A percentile compares a stretch with the other conserved stretches of the same genome.
These are phyloP conservation scores for Phytophthora syringae DNA, from an alignment of 352 stramenopile species.

Conservation along the genomic window DNA sequence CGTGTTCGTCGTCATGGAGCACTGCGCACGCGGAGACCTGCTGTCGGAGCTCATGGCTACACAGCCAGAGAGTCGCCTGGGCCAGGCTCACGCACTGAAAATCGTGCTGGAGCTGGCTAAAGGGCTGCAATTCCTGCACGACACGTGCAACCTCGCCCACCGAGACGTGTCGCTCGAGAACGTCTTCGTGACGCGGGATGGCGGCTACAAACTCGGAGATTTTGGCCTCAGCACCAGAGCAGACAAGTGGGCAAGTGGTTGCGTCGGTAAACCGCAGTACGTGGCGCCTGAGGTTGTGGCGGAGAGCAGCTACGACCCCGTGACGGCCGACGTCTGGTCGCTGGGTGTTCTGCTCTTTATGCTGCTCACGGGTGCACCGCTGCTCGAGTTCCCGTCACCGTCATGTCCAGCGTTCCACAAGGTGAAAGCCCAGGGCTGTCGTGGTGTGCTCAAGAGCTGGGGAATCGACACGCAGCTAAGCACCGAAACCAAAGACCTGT, in stretches of 20 bases:
- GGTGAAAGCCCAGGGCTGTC: slow-evolving; percentile 37
- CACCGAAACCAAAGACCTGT: slow-evolving; percentile 29
- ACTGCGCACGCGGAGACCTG: slow-evolving; percentile 58
- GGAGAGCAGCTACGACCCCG: slow-evolving; percentile 34
- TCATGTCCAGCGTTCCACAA: slow-evolving; percentile 36
- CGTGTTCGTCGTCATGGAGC: slow-evolving; percentile 64
- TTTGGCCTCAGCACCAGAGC: slow-evolving; percentile 55
- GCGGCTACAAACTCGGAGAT: slow-evolving; percentile 57
- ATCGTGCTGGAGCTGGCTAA: slow-evolving; percentile 41
- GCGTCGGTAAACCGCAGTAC: slow-evolving; percentile 45
- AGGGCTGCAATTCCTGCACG: slow-evolving; percentile 40
- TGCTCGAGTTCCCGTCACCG: slow-evolving; percentile 42
- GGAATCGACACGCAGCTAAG: slow-evolving; percentile 29
- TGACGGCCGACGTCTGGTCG: slow-evolving; percentile 58
- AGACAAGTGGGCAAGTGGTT: slow-evolving; percentile 21
- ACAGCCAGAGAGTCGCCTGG: slow-evolving; percentile 33
- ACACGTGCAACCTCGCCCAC: slow-evolving; percentile 40
- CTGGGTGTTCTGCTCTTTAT: slow-evolving; percentile 68
- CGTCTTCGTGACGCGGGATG: slow-evolving; percentile 49
- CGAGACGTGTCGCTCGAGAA: slow-evolving; percentile 76
- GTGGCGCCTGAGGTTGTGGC: slow-evolving; percentile 45
- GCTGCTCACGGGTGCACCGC: slow-evolving; percentile 56
- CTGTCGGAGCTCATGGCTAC: slow-evolving; percentile 38
- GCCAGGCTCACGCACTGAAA: slow-evolving; percentile 31
- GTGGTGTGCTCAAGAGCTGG: slow-evolving; percentile 45